These are phyloP conservation scores for Aspergillus sp. DNA, from an alignment of 2,329 filamentous ascomycete genomes.

Conservation along the genomic window DNA sequence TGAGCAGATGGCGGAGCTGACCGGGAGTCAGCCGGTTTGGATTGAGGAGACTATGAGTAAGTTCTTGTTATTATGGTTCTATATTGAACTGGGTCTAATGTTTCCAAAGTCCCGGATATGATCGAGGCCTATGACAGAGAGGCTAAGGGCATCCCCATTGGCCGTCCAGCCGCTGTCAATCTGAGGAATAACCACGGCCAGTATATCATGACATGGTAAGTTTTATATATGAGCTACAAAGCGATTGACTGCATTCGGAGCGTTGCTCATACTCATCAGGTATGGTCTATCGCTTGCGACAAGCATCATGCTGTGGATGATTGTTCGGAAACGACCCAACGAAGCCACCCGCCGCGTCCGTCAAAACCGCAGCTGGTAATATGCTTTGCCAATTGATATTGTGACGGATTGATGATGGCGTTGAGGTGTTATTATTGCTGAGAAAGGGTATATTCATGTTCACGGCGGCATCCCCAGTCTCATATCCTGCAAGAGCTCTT, in stretches of 20 bases:
- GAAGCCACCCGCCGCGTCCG: constrained; percentile 65
- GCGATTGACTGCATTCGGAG: background rate
- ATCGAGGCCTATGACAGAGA: constrained; percentile 67
- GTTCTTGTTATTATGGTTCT: constrained; percentile 9
- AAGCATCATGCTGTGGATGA: constrained; percentile 92
- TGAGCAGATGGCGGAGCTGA: constrained; percentile 74
- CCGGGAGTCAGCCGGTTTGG: constrained; percentile 83
- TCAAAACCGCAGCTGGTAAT: constrained; percentile 66
- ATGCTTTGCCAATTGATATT: constrained; percentile 2
- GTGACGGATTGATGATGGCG: constrained; percentile 27
- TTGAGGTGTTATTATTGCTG: constrained; percentile 20
- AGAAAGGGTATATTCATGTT: constrained; percentile 7
- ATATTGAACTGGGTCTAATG: constrained; percentile 8
- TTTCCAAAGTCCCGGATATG: constrained; percentile 61
- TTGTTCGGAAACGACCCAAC: constrained; percentile 75
- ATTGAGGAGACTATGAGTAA: constrained; percentile 90
- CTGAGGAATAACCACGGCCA: constrained; percentile 93
- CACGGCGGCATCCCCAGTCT: constrained; percentile 37
- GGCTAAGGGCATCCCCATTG: constrained; percentile 78
- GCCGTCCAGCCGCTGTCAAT: constrained; percentile 79
- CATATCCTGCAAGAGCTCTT: constrained; percentile 74
- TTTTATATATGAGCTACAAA: constrained; percentile 5
- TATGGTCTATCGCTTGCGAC: constrained; percentile 79
- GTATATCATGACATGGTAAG: constrained; percentile 98
- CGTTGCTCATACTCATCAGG: constrained; percentile 46